Conservation (phyloP, 1,284 basidiomycete species). For the Hemileia vastatrix region DNA sequence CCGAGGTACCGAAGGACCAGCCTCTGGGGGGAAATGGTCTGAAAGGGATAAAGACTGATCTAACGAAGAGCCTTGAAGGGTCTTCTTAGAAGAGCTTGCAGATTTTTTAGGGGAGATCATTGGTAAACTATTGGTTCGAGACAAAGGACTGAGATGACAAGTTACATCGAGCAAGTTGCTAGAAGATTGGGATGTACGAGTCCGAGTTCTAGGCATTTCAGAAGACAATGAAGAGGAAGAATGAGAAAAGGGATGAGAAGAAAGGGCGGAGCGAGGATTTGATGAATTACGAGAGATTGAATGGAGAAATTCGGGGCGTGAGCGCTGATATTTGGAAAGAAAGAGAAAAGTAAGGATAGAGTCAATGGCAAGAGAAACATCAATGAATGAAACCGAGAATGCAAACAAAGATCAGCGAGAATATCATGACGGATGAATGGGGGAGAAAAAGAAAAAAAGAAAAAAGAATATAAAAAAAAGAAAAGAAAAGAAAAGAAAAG, state of each 20-base stretch:
- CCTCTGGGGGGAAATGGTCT: not conserved
- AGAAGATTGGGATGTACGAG: not conserved
- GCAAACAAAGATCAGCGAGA: too few relatives aligned
- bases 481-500: not conserved
- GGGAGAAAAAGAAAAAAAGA: not conserved
- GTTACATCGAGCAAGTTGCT: not conserved
- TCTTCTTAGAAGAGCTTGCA: too few relatives aligned
- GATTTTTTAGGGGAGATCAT: too few relatives aligned
- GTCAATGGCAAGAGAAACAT: too few relatives aligned
- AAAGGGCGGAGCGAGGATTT: too few relatives aligned
- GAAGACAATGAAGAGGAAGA: not conserved
- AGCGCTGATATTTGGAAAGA: too few relatives aligned
- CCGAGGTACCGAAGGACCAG: not conserved
- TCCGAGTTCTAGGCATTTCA: not conserved
- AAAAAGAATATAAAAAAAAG: not conserved
- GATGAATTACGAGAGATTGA: too few relatives aligned
- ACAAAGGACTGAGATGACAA: not conserved
- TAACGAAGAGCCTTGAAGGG: too few relatives aligned
- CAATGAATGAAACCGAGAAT: too few relatives aligned
- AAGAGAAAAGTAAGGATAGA: too few relatives aligned
- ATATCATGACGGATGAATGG: not conserved
- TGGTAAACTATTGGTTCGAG: slow-evolving; percentile 9
- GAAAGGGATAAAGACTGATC: not conserved
- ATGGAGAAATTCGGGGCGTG: too few relatives aligned
- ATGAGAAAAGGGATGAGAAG: not conserved